Evolutionary conservation across 2,329 filamentous ascomycete genomes (phyloP), one percentile per base, ranked within the genome.

Genomic region (Claviceps fusiformis): DNA sequence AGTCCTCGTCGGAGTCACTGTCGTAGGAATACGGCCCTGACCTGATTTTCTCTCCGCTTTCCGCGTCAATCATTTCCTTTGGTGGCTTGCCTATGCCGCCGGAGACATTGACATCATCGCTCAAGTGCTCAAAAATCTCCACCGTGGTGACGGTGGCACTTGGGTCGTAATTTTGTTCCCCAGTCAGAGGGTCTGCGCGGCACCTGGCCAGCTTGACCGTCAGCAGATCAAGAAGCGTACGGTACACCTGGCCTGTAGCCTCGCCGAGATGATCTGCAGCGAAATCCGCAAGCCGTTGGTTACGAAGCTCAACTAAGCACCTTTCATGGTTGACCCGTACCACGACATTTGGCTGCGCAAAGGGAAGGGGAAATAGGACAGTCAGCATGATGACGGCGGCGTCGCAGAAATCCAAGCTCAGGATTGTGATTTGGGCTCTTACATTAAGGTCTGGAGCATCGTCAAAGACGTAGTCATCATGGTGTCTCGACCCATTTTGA

Each of bases 271-370:
- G 76, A 54, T 86, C 81, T 53, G 83, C 77, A 1, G 83, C 89
- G 55, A 90, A 80, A n/a, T 82, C 76, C 53, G 85, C 81, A 3
- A 97, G 81, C 24, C 83, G 81, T 59, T 85, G 79, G 62, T 89
- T 95, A 55, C 92, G 87, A 59, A 95, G 75, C 52, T 87, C 83
- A 10, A 96, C 87, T 7, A 85, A 75, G 57, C 89, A 88, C 68
- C 92, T 95, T 55, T 91, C 86, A 63, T 89, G 85, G 65, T 95
- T 96, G 54, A 96, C 75, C 33, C 85, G 82, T 51, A 97, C 75
- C 41, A 91, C 77, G 59, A 90, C 75, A 56, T 86, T 80, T 52
- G 82, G 79, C 84, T 95, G 65, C 35, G n/a, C 7, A 13, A 45
- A 7, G 15, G 44, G 17, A 48, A 8, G 17, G 7, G 8, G 4